A percentile compares a stretch with the other conserved stretches of the same genome.
These are phyloP conservation scores for Boletellus emodensis DNA, from an alignment of 768 basidiomycete genomes.

Conservation along the genomic window DNA sequence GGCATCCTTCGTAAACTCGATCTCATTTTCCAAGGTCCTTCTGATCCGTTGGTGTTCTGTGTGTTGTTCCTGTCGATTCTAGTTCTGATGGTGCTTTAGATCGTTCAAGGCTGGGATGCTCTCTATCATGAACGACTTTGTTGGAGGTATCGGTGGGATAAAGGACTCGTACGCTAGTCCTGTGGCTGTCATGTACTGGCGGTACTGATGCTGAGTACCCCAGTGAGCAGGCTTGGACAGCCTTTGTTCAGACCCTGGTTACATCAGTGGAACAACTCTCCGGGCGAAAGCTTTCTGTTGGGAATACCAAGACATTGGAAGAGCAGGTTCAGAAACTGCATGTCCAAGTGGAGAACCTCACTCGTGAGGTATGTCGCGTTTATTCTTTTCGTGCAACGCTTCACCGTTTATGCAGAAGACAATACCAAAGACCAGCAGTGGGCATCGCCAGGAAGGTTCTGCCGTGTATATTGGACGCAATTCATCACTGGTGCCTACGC, in stretches of 20 bases:
- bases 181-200: background rate
- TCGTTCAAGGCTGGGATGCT: conserved; percentile 58
- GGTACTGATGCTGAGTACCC: conserved; percentile 14
- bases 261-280: conserved; percentile 63
- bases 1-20: conserved; percentile 56
- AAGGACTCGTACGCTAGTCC: conserved; percentile 55
- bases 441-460: conserved; percentile 17
- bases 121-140: conserved; percentile 58
- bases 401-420: conserved; percentile 9
- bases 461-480: conserved; percentile 13
- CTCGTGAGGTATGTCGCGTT: conserved; percentile 51
- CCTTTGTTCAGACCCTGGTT: conserved; percentile 57
- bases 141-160: conserved; percentile 54
- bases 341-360: conserved; percentile 57
- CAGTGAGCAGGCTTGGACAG: conserved; percentile 65
- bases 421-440: background rate
- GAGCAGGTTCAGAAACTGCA: conserved; percentile 62
- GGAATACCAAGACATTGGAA: conserved; percentile 40
- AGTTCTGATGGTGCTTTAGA: conserved; percentile 34
- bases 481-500: background rate
- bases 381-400: background rate
- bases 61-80: background rate
- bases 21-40: conserved; percentile 53
- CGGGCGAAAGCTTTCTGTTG: conserved; percentile 57
- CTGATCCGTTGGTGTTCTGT: conserved; percentile 50